Base-by-base conservation (phyloP, 2,329 filamentous ascomycete genomes). In the Clonostachys rosea region DNA sequence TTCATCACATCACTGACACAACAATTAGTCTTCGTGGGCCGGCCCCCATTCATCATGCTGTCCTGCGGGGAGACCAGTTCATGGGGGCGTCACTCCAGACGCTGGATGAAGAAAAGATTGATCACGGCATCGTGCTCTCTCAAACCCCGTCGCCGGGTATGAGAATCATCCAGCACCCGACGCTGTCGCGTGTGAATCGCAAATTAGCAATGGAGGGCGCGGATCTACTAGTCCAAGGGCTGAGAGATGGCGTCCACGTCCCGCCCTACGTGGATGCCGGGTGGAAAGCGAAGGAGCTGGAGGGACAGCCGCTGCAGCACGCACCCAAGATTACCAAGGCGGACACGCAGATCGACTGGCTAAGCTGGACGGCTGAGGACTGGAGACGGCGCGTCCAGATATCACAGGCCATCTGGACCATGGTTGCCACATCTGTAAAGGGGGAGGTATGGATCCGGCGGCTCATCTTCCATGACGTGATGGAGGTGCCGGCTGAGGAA, bases 11-110 rank as follows among this genome's bases (percentile, higher is more conserved):
- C 24, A 10, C 24, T 30, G 24, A 30, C 24, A 30, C 24, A 10
- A 10, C 24, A 30, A 5, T 35, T 48, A 89, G 86, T 61, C 82
- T 96, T 49, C 84, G 87, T 49, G 94, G 94, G 3, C 81, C 94
- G 11, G 89, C 94, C 3, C 94, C 94, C 1, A 75, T 99, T 13
- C 87, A 95, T 52, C 87, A 91, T 64, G 83, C 89, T n/a, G 75
- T 97, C 35, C 73, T 97, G 13, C 69, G 77, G 30, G 70, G 76
- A 12, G 72, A 81, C 47, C 58, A 59, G 1, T 67, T 71, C 49
- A 89, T 87, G 0, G 94, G 94, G 20, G 78, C 96, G 18, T 87
- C 88, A 0, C 73, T 99, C 24, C 94, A 99, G 65, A 97, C 92
- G 0, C 77, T 99, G 36, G 83, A 96, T 63, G 76, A 82, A 3